phyloP scores from a whole-genome alignment of 2,329 filamentous ascomycete genomes.

The Monosporascus cannonballus region DNA sequence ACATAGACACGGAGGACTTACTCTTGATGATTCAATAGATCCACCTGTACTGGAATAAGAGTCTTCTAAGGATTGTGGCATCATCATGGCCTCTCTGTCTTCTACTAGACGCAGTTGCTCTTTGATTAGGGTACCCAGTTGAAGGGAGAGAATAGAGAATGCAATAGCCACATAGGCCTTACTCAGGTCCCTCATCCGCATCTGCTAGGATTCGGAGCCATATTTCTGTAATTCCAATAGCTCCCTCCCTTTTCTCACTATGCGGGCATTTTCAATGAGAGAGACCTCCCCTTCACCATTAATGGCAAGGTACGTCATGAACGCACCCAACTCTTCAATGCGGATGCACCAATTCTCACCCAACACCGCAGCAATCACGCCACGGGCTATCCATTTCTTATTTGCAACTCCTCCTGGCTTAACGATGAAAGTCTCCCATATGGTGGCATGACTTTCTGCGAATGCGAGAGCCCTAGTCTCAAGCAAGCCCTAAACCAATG shows the following conservation, averaged over 20 bases:
- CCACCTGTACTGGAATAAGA: too few species aligned
- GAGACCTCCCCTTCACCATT: conserved; percentile 13
- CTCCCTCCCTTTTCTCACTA: conserved; percentile 17
- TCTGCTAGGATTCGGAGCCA: not conserved
- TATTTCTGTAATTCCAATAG: conserved; percentile 6
- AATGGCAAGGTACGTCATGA: conserved; percentile 16
- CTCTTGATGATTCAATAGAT: too few species aligned
- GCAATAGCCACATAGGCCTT: too few species aligned
- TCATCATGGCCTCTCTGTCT: too few species aligned
- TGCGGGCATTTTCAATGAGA: conserved; percentile 14
- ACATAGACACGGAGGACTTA: too few species aligned
- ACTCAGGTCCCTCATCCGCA: not conserved
- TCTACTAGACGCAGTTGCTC: too few species aligned
- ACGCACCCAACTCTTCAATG: conserved; percentile 18
- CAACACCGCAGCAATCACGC: conserved; percentile 7
- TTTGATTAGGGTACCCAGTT: too few species aligned
- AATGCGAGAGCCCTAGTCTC: conserved; percentile 17
- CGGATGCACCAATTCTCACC: conserved; percentile 16
- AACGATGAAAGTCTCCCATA: conserved; percentile 14
- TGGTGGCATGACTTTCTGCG: conserved; percentile 7
- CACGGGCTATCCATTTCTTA: conserved; percentile 2
- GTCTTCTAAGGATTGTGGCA: too few species aligned
- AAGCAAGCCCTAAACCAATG: conserved; percentile 11
- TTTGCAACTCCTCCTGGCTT: conserved; percentile 14
- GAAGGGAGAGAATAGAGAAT: too few species aligned